Evolutionary conservation across 1,139 yeast species (phyloP).

Genomic region (Nakaseomyces sp.): DNA sequence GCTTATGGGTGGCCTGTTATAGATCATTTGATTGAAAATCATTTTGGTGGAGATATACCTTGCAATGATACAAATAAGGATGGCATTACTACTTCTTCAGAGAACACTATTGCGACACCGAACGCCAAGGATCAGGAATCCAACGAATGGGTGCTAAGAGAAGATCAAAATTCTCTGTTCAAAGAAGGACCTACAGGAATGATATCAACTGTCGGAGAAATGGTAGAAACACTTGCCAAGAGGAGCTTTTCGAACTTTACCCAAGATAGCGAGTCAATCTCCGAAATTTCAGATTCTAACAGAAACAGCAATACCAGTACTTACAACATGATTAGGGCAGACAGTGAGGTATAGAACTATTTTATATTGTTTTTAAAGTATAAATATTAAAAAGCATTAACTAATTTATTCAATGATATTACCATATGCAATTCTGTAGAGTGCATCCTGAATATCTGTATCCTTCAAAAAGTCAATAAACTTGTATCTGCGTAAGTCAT

Average conservation of each 20-base stretch:
- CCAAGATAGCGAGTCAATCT: not conserved
- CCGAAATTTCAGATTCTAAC: not conserved
- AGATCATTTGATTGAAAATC: slow-evolving; percentile 65
- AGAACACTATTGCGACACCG: not conserved
- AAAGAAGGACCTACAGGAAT: slow-evolving; percentile 69
- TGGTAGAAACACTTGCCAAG: slow-evolving; percentile 30
- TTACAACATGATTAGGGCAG: not conserved
- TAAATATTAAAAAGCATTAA: not conserved
- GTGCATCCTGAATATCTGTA: slow-evolving; percentile 32
- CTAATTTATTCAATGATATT: slow-evolving; percentile 12
- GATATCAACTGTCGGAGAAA: slow-evolving; percentile 53
- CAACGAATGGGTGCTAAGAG: slow-evolving; percentile 59
- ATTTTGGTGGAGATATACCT: slow-evolving; percentile 35
- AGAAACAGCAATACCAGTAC: no score
- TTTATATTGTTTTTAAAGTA: not conserved
- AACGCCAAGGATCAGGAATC: slow-evolving; percentile 47
- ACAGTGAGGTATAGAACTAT: not conserved
- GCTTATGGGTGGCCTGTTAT: slow-evolving; percentile 97
- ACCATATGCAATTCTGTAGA: slow-evolving; percentile 28
- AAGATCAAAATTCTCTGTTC: slow-evolving; percentile 42
- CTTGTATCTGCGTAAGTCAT: slow-evolving; percentile 21
- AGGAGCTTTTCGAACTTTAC: slow-evolving; percentile 9
- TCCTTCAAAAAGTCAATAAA: slow-evolving; percentile 24
- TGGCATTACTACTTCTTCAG: not conserved
- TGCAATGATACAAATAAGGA: slow-evolving; percentile 5